Evolutionary conservation across 305 asterid species (phyloP), one percentile per base, ranked within the genome.

Genomic region (Fraxinus ornus): DNA sequence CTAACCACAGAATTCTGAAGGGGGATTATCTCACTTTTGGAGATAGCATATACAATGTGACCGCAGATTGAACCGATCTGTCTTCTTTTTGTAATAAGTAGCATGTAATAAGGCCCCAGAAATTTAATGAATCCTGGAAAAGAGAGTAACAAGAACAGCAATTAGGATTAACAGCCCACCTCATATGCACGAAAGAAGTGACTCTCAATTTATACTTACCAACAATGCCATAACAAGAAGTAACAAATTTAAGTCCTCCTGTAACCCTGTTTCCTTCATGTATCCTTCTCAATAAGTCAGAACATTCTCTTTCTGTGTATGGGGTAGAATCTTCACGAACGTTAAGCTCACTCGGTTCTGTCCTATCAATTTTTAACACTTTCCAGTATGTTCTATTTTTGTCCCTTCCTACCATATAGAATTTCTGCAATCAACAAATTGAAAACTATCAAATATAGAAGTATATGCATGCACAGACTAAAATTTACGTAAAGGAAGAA

Each of bases 51-150:
- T 35, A 96, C 91, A 81, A 83, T 85, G 81, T 94, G 99, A 83
- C 99, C 99, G 88, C 96, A 94, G 28, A 92, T 90, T 79, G 84
- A 91, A 83, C 97, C 97, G 77, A 92, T 90, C 84, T 86, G 91
- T 80, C 90, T 88, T 87, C 97, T 90, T 88, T 89, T 86, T 13
- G 97, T 91, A 79, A 92, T 92, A 66, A 92, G 93, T 76, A 92
- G 84, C 95, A 92, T 88, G 87, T 92, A 91, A 52, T 92, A 91
- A 36, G 97, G 97, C 77, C 97, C 97, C 77, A 89, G 82, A 82
- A 92, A 92, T 83, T 90, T 91, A 77, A 92, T 83, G 83, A 92
- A 92, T 49, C 97, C 97, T 92, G 89, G 81, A 83, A 80, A 79
- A 21, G 60, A 57, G 81, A 84, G 78, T 12, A 55, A 76, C 39